Evolutionary conservation across 1,139 yeast genomes (phyloP).

Genomic region (Candida sanyaensis): DNA sequence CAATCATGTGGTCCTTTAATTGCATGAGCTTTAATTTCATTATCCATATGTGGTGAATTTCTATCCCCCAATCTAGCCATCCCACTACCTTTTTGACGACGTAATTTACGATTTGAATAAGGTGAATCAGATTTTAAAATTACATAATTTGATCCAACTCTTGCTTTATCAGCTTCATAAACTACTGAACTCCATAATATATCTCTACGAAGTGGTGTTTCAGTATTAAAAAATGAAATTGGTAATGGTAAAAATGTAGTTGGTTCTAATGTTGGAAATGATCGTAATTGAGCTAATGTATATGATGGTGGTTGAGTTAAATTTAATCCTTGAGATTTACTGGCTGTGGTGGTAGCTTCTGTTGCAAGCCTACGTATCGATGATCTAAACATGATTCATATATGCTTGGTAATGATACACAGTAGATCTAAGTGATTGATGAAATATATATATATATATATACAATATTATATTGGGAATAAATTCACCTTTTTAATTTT

Average conservation of each 20-base stretch:
- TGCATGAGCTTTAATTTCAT: conserved; percentile 90
- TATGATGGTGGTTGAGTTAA: conserved; percentile 62
- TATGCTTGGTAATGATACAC: too few relatives aligned
- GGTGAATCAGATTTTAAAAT: conserved; percentile 86
- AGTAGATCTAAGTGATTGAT: too few relatives aligned
- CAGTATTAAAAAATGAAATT: conserved; percentile 50
- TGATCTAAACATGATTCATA: conserved; percentile 23
- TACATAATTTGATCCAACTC: conserved; percentile 89
- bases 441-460: too few relatives aligned
- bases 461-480: too few relatives aligned
- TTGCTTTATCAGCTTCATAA: conserved; percentile 83
- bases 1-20: conserved; percentile 89
- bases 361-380: conserved; percentile 37
- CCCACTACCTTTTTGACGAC: conserved; percentile 94
- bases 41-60: conserved; percentile 88
- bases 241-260: conserved; percentile 75
- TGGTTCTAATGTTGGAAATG: conserved; percentile 92
- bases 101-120: conserved; percentile 78
- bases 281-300: conserved; percentile 77
- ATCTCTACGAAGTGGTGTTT: conserved; percentile 83
- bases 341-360: conserved; percentile 16
- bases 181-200: conserved; percentile 92
- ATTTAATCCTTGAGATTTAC: conserved; percentile 20
- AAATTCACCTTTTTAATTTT: too few relatives aligned
- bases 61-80: conserved; percentile 95